phyloP scores from a whole-genome alignment of 257 asterid species.

The Osmanthus fragrans region DNA sequence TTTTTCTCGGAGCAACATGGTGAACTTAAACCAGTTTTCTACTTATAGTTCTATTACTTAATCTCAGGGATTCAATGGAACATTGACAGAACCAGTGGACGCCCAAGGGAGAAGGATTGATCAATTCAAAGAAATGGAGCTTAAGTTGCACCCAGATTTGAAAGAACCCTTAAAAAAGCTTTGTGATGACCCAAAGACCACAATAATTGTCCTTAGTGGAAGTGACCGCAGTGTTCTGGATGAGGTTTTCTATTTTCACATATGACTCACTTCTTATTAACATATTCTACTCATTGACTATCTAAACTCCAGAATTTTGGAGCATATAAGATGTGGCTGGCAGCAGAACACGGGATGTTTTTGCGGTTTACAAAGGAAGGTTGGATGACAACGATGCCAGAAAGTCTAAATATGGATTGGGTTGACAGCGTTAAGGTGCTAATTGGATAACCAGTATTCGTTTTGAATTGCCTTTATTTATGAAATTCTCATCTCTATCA shows the following conservation, averaged over 20 bases:
- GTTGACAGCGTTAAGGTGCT: slow-evolving; percentile 84
- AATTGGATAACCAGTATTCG: not conserved
- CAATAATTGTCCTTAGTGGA: slow-evolving; percentile 78
- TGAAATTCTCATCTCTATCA: slow-evolving; percentile 11
- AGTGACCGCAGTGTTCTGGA: slow-evolving; percentile 76
- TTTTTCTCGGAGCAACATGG: not conserved
- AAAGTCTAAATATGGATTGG: slow-evolving; percentile 88
- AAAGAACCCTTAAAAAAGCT: slow-evolving; percentile 59
- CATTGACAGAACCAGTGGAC: slow-evolving; percentile 75
- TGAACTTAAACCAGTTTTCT: not conserved
- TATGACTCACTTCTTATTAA: slow-evolving; percentile 24
- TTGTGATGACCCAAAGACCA: slow-evolving; percentile 74
- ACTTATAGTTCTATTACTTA: no score
- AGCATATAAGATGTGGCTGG: slow-evolving; percentile 82
- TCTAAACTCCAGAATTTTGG: slow-evolving; percentile 71
- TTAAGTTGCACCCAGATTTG: slow-evolving; percentile 67
- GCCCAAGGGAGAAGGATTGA: slow-evolving; percentile 77
- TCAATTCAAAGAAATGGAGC: slow-evolving; percentile 88
- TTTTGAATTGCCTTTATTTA: not conserved
- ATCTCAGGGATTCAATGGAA: slow-evolving; percentile 75
- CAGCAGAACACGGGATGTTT: slow-evolving; percentile 96
- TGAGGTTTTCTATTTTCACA: slow-evolving; percentile 52
- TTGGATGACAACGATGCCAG: slow-evolving; percentile 99
- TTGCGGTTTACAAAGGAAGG: slow-evolving; percentile 63
- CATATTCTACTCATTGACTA: slow-evolving; percentile 27